Percentiles rank a stretch among this genome's conserved stretches.
Evolutionary conservation across 495 filamentous ascomycete species (phyloP).

Genomic region (Tuber brumale): DNA sequence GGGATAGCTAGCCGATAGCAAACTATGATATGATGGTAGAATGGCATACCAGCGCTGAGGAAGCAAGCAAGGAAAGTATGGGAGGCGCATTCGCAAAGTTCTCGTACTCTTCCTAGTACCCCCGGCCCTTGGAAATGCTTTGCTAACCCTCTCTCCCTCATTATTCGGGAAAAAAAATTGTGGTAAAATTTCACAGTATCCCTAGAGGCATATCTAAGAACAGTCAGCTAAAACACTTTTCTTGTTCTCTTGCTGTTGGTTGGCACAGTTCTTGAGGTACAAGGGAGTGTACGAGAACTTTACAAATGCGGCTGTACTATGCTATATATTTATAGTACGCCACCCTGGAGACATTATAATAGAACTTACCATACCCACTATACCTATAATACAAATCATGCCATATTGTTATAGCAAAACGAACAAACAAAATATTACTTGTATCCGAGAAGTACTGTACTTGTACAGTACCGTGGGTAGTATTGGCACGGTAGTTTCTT

Average conservation of each 20-base stretch:
- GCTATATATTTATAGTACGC: not conserved
- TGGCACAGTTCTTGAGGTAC: too few species aligned
- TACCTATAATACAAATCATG: not conserved
- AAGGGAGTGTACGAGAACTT: too few species aligned
- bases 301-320: too few species aligned
- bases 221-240: too few species aligned
- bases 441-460: not conserved
- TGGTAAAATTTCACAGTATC: too few species aligned
- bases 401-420: not conserved
- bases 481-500: not conserved
- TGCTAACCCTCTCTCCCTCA: too few species aligned
- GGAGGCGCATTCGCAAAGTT: too few species aligned
- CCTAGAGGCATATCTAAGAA: too few species aligned
- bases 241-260: too few species aligned
- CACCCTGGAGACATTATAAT: not conserved
- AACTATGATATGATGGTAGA: constrained; percentile 2
- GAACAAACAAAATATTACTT: not conserved
- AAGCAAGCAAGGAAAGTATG: not conserved
- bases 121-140: too few species aligned
- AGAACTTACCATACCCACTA: not conserved
- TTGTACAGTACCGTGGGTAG: not conserved
- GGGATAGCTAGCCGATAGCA: not conserved
- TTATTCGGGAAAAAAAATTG: too few species aligned
- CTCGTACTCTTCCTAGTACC: too few species aligned
- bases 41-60: not conserved